Percentiles rank a stretch among this genome's conserved stretches.
Conservation (phyloP, 306 rosid species). For the Abrus pulchellus region DNA sequence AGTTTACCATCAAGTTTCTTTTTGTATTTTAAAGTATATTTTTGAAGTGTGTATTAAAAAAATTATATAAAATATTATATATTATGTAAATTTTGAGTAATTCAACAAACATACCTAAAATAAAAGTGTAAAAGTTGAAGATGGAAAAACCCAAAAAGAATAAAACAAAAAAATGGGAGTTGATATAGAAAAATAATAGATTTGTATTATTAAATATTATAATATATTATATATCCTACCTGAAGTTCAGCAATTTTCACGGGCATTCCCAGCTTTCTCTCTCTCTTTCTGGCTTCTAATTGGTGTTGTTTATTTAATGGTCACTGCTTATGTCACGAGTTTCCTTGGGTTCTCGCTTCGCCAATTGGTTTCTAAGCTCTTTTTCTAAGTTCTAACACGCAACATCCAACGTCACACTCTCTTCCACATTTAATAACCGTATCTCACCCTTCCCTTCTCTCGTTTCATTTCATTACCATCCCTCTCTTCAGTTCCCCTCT, state of each 20-base stretch:
- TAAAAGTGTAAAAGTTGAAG: too few species aligned
- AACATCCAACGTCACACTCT: constrained; percentile 42
- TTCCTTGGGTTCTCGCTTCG: constrained; percentile 57
- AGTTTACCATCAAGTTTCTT: too few species aligned
- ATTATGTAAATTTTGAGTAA: too few species aligned
- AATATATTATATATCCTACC: constrained; percentile 28
- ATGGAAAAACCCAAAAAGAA: too few species aligned
- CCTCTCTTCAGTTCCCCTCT: neutral
- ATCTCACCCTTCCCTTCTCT: constrained; percentile 29
- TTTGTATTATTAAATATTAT: neutral
- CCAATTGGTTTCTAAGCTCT: constrained; percentile 41
- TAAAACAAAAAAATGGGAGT: too few species aligned
- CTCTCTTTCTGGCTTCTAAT: neutral
- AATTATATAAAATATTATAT: too few species aligned
- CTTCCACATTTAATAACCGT: constrained; percentile 33
- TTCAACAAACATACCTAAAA: too few species aligned
- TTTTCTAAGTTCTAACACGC: neutral
- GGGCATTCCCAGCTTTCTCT: constrained; percentile 38
- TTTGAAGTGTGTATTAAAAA: too few species aligned
- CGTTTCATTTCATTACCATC: neutral
- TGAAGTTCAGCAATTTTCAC: constrained; percentile 53
- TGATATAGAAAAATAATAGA: too few species aligned
- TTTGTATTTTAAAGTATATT: too few species aligned
- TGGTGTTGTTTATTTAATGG: constrained; percentile 39
- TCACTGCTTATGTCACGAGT: constrained; percentile 61